Base-by-base conservation (phyloP, 345 rosid species). In the Eucalyptus paniculata region DNA sequence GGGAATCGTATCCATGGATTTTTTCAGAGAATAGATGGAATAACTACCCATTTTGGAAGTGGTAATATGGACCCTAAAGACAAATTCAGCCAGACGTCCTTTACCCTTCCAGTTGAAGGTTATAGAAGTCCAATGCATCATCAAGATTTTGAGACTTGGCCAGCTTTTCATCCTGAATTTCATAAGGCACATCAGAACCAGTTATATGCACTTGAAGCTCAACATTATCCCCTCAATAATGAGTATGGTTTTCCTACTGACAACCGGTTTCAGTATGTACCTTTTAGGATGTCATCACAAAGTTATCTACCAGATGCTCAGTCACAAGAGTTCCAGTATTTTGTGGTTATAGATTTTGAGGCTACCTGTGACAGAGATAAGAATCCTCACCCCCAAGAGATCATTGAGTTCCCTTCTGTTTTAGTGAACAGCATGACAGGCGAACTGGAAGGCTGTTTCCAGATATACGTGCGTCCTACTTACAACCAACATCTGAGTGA, bases 271-370 rank as follows among this genome's bases (percentile, higher is more conserved):
- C 93, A 92, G 28, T 81, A 89, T 60, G 69, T 86, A 65, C 93
- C 93, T 37, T 89, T 86, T 58, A 89, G 91, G 91, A 87, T 82
- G 88, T 82, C 89, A 47, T 86, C 91, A 12, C 90, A 90, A 80
- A 67, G 40, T 90, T 89, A 86, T 53, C 90, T 60, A 69, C 90
- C 88, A 30, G 92, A 91, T 62, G 88, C 87, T 72, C 90, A 37
- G 19, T 83, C 86, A 32, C 93, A 90, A 40, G 91, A 89, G 89
- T 93, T 94, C 58, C 94, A 92, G 86, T 92, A 94, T 60, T 93
- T 94, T 90, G 92, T 94, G 89, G 95, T 94, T 45, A 93, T 93
- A 89, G 95, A 94, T 87, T 94, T 94, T 87, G 95, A 94, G 93
- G 95, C 95, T 67, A 93, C 94, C 28, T 94, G 95, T 58, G 94